Evolutionary conservation across 208 protist genomes (phyloP).

Genomic region (Borovskyia barvae): DNA sequence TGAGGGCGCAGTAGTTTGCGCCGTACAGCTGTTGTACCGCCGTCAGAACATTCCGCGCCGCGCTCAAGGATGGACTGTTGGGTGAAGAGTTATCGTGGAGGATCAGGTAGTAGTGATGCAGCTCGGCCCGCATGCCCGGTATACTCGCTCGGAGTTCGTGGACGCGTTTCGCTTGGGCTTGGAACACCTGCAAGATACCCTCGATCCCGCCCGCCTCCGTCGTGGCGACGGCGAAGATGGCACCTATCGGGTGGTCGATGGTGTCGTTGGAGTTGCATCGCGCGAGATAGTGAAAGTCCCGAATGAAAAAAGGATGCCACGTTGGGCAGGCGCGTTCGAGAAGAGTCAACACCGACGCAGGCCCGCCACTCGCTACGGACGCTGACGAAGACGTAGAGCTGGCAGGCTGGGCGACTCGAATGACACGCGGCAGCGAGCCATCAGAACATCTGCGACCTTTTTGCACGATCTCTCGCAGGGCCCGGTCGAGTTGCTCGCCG

Average conservation of each 20-base stretch:
- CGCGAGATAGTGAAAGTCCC: constrained; percentile 53
- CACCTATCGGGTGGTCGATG: constrained; percentile 74
- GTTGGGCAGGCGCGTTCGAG: constrained; percentile 55
- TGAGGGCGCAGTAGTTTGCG: constrained; percentile 46
- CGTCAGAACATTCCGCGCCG: constrained; percentile 35
- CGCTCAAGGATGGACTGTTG: constrained; percentile 28
- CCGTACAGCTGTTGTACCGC: constrained; percentile 54
- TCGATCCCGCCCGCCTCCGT: constrained; percentile 47
- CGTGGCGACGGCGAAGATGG: constrained; percentile 62
- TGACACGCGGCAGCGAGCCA: constrained; percentile 24
- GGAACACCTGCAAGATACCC: constrained; percentile 47
- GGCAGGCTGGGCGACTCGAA: not conserved
- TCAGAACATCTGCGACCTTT: constrained; percentile 22
- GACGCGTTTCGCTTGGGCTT: constrained; percentile 31
- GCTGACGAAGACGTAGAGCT: not conserved
- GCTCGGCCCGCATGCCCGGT: constrained; percentile 66
- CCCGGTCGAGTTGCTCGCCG: constrained; percentile 72
- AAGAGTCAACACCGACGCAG: constrained; percentile 27
- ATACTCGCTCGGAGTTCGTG: constrained; percentile 39
- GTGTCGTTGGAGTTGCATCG: constrained; percentile 78
- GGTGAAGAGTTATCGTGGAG: constrained; percentile 66
- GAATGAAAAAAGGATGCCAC: constrained; percentile 62
- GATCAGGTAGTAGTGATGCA: constrained; percentile 69
- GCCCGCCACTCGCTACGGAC: not conserved
- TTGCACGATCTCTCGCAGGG: constrained; percentile 39